Evolutionary conservation across 768 basidiomycete species (phyloP), one percentile per base, ranked within the genome.

Genomic region (Auriscalpium microsporum): DNA sequence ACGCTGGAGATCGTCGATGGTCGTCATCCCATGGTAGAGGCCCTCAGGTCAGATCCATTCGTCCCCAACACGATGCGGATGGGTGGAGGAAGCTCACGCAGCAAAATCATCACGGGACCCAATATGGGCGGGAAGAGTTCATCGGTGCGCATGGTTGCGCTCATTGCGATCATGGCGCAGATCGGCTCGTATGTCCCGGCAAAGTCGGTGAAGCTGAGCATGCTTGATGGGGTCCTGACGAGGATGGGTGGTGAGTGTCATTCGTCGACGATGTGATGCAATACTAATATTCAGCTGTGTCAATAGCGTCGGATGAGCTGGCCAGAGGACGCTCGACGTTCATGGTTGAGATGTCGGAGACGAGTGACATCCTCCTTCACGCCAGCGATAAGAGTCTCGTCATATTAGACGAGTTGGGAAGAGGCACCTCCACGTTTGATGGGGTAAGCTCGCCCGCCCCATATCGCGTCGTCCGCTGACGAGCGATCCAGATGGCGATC

Each of bases 281-380:
- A 45, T 48, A 14, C 13, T 45, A 23, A 35, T 37, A 50, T 48
- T 60, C 42, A 60, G 38, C 9, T 8, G 45, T 53, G 8, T 4
- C 35, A 45, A 28, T 19, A 86, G 95, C 95, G 0, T 87, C 83
- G 10, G 95, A 98, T 66, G 92, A 96, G 60, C 69, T 97, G 23
- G 80, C 83, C 7, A 78, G 87, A 40, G 93, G 93, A 0, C 82
- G 90, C 8, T 95, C 93, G 0, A 98, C 90, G 0, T 96, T 97
- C 68, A 96, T 96, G 94, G 90, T 97, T 3, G 95, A 99, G 69
- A 86, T 98, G 77, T 78, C 87, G 6, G 94, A 97, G 67, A 96
- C 94, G 0, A 87, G 84, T 62, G 90, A 96, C 63, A 94, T 97
- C 55, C 70, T 98, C 13, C 78, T 83, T 37, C 75, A 82, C 4